Base-by-base conservation (phyloP, 805 yeast species). In the Nakazawaea laoshanensis region DNA sequence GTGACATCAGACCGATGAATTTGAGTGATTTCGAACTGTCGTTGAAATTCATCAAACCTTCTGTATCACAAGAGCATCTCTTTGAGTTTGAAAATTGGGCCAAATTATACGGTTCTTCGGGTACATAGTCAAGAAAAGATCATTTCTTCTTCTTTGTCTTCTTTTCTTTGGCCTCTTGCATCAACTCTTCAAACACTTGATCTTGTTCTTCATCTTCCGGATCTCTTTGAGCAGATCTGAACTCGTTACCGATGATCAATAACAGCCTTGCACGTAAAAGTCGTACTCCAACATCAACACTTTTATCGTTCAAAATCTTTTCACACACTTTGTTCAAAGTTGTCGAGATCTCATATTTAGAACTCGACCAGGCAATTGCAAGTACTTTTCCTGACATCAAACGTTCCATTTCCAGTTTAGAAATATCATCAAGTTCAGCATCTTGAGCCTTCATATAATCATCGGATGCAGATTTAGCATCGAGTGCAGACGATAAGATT, bases 11-110 rank as follows among this genome's bases (percentile, higher is more conserved):
- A 34, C 78, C 95, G 0, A 73, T 92, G 32, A 63, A 66, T 15
- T 56, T 86, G 31, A 60, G 60, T 7, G 98, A 89, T 53, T 89
- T 92, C 50, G 63, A 66, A 36, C 72, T 63, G 27, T 83, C 95
- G 45, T 66, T 92, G 61, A 70, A 69, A 37, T 77, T 78, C 34
- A 84, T 92, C 37, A 67, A 94, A 40, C 95, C 95, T 4, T 82
- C 94, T 47, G 97, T 92, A 4, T 79, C 89, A 4, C 63, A 64
- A 29, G 94, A 85, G 44, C 94, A 95, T 1, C 60, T 92, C 29
- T 57, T 60, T 24, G 74, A 73, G 45, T 89, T 85, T 56, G 96
- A 85, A 47, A 77, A 82, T 27, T 89, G 98, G 98, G 89, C 95
- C 2, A 52, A 61, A 17, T 65, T 74, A 47, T 89, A 74, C 53